Conservation (phyloP, 805 yeast species). For the Geotrichum ghanense region DNA sequence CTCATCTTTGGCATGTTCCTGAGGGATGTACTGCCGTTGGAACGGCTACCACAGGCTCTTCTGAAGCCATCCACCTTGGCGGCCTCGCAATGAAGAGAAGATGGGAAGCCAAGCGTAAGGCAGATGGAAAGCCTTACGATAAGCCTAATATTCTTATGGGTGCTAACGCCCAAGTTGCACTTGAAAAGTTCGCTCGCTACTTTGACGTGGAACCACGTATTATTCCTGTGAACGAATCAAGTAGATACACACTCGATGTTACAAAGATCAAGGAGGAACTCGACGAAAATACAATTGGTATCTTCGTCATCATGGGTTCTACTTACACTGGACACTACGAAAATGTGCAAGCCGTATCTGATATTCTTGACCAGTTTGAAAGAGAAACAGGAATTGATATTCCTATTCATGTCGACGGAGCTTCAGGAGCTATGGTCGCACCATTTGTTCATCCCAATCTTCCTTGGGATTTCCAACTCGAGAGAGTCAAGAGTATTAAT, state of each 20-base stretch:
- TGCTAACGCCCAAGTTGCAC: conserved; percentile 84
- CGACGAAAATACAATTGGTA: conserved; percentile 90
- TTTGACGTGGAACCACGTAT: conserved; percentile 83
- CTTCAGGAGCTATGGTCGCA: conserved; percentile 82
- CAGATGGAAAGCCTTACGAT: conserved; percentile 43
- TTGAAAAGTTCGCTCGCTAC: conserved; percentile 88
- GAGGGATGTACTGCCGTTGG: conserved; percentile 47
- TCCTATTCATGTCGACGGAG: conserved; percentile 91
- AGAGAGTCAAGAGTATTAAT: conserved; percentile 74
- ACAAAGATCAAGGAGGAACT: conserved; percentile 47
- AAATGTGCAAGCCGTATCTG: conserved; percentile 48
- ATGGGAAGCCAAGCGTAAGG: conserved; percentile 64
- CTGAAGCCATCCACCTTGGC: conserved; percentile 89
- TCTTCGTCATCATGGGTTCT: conserved; percentile 79
- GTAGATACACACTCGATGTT: conserved; percentile 56
- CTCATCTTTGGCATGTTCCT: conserved; percentile 74
- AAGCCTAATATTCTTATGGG: conserved; percentile 88
- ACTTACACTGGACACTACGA: conserved; percentile 93
- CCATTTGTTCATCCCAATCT: conserved; percentile 70
- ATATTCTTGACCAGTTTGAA: conserved; percentile 61
- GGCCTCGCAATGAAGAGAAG: conserved; percentile 85
- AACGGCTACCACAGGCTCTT: conserved; percentile 87
- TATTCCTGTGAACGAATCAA: conserved; percentile 49
- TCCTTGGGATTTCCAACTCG: conserved; percentile 73
- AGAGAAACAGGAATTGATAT: conserved; percentile 52